These are phyloP conservation scores for Chaetomium globosum DNA, from an alignment of 2,329 filamentous ascomycete genomes.

Conservation along the genomic window DNA sequence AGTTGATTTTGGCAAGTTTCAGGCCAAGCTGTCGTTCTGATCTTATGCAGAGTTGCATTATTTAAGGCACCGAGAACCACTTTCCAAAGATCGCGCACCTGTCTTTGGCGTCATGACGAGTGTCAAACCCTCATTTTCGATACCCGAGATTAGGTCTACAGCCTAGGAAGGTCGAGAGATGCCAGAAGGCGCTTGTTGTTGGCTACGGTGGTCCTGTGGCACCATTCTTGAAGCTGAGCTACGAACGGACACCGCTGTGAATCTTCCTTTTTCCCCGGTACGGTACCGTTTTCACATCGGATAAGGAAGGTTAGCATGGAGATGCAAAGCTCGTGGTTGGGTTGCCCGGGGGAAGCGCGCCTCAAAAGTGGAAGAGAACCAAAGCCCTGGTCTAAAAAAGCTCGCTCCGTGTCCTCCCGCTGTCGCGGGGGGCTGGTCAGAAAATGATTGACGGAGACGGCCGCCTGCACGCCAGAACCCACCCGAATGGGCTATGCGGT, in stretches of 20 bases:
- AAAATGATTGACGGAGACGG: neutral
- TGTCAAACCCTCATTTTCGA: slow-evolving; percentile 8
- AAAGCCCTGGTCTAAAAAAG: neutral
- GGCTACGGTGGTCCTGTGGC: slow-evolving; percentile 15
- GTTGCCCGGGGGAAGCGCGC: neutral
- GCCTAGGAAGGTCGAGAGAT: neutral
- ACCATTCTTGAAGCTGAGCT: neutral
- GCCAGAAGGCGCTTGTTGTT: neutral
- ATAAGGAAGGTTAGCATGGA: neutral
- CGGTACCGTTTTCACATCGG: neutral
- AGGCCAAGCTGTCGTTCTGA: neutral
- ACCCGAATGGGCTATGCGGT: neutral
- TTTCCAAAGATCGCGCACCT: neutral
- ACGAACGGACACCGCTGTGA: neutral
- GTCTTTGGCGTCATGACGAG: slow-evolving; percentile 14
- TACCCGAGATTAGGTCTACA: slow-evolving; percentile 2
- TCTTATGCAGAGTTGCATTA: slow-evolving; percentile 4
- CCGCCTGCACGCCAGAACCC: neutral
- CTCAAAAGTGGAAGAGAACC: neutral
- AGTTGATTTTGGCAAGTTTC: neutral
- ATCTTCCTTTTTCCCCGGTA: neutral
- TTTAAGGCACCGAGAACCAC: neutral
- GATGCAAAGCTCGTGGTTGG: neutral
- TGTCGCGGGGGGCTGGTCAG: neutral
- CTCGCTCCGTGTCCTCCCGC: neutral